These are phyloP conservation scores for Theobroma cacao DNA, from an alignment of 345 rosid species.

Conservation along the genomic window DNA sequence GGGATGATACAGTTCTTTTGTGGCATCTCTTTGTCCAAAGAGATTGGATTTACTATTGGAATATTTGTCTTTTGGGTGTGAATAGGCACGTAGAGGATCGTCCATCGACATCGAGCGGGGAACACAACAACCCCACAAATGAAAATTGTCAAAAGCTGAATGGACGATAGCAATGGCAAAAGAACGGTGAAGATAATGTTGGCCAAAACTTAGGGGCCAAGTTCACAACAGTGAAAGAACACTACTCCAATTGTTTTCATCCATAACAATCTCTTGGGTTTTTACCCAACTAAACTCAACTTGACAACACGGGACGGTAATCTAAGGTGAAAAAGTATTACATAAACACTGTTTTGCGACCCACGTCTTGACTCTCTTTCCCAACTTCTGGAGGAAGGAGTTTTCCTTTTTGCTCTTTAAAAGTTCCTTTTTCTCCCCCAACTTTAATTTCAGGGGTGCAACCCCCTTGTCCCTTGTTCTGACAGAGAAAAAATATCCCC, in stretches of 20 bases:
- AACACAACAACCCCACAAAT: background rate
- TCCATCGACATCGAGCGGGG: too few species aligned
- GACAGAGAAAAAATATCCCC: background rate
- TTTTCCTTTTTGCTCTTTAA: background rate
- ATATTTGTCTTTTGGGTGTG: background rate
- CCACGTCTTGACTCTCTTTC: background rate
- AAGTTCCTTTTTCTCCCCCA: background rate
- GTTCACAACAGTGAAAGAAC: background rate
- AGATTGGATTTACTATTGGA: background rate
- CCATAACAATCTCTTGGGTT: background rate
- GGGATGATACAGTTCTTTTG: too few species aligned
- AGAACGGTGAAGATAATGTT: background rate
- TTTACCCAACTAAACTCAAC: background rate
- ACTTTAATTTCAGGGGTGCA: background rate
- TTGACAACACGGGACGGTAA: background rate
- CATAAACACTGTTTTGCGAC: background rate
- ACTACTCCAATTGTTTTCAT: too few species aligned
- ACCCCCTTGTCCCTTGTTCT: background rate
- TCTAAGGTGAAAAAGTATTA: background rate
- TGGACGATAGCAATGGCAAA: background rate
- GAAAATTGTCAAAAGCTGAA: background rate
- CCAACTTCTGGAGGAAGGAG: background rate
- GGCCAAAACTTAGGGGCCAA: background rate
- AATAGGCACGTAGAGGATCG: too few species aligned
- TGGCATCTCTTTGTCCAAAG: background rate